These are phyloP conservation scores for Pseudoperonospora humuli DNA, from an alignment of 352 stramenopile species.

Conservation along the genomic window DNA sequence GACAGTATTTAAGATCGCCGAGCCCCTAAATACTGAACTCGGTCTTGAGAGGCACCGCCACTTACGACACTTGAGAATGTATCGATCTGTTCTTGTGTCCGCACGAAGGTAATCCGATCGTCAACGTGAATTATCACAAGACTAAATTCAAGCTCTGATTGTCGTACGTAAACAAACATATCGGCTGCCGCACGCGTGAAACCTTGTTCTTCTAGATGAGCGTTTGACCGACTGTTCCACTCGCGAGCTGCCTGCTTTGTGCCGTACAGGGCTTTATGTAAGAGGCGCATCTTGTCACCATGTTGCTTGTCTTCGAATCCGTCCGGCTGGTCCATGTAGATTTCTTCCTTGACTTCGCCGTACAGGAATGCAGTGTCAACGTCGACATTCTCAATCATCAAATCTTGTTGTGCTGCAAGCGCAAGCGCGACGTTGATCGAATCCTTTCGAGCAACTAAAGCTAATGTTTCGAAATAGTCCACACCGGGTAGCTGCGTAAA, in stretches of 20 bases:
- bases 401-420: constrained; percentile 1
- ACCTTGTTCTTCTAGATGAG: constrained; percentile 1
- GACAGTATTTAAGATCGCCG: background rate
- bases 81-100: background rate
- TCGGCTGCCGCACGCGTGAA: background rate
- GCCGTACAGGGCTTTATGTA: background rate
- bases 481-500: background rate
- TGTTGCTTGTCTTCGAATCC: constrained; percentile 3
- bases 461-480: background rate
- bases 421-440: background rate
- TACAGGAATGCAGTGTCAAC: constrained; percentile 25
- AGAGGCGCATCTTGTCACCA: background rate
- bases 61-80: background rate
- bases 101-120: background rate
- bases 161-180: constrained; percentile 1
- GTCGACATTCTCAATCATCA: constrained; percentile 15
- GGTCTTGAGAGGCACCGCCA: too few relatives aligned
- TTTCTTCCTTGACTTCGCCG: constrained; percentile 12
- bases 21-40: background rate
- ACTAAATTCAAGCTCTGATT: background rate
- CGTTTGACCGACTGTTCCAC: constrained; percentile 3
- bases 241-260: constrained; percentile 4
- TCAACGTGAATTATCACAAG: background rate
- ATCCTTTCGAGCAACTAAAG: background rate
- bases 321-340: constrained; percentile 18